phyloP scores from a whole-genome alignment of 2,329 filamentous ascomycete species.

The Talaromyces sp. region DNA sequence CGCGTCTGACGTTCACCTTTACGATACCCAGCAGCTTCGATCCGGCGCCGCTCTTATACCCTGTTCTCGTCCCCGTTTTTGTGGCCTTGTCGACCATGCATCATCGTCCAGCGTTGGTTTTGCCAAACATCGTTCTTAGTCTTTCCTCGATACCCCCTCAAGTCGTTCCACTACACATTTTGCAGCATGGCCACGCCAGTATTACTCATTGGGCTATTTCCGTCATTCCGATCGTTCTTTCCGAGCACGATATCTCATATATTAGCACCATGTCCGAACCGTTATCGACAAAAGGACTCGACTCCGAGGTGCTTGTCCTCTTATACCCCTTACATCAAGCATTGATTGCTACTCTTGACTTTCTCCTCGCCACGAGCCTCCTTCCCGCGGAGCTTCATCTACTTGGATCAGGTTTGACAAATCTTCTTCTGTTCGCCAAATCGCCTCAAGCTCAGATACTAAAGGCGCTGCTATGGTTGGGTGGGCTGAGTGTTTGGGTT shows the following conservation, averaged over 20 bases:
- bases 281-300: conserved; percentile 38
- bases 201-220: conserved; percentile 76
- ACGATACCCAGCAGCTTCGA: conserved; percentile 77
- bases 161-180: conserved; percentile 64
- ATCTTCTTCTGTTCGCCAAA: conserved; percentile 70
- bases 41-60: conserved; percentile 86
- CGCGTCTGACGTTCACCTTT: conserved; percentile 46
- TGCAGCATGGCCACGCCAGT: conserved; percentile 55
- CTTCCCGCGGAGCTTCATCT: conserved; percentile 84
- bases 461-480: conserved; percentile 78
- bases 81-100: conserved; percentile 71
- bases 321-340: conserved; percentile 82
- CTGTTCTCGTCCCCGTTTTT: conserved; percentile 69
- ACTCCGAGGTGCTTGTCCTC: conserved; percentile 59
- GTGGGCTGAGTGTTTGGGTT: conserved; percentile 73
- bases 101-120: conserved; percentile 58
- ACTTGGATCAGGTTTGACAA: conserved; percentile 76
- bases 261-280: conserved; percentile 34
- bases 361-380: conserved; percentile 84
- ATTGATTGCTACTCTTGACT: conserved; percentile 68
- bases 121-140: conserved; percentile 79
- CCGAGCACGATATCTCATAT: conserved; percentile 39
- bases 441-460: conserved; percentile 83
- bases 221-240: conserved; percentile 62
- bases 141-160: conserved; percentile 71